These are phyloP conservation scores for Boechera retrofracta DNA, from an alignment of 345 rosid species.

Conservation along the genomic window DNA sequence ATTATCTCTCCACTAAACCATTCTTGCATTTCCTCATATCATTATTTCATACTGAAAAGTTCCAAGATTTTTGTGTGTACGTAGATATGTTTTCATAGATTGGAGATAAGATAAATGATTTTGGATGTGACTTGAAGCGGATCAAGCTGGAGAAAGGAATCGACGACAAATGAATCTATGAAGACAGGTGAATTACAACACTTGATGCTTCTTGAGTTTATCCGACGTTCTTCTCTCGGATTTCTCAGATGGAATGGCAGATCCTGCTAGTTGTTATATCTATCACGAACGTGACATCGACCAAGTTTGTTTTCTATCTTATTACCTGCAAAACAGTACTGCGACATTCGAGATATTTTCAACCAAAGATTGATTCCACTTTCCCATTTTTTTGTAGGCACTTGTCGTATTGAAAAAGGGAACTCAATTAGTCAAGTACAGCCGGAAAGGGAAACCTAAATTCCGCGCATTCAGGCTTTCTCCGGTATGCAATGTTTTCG, in stretches of 20 bases:
- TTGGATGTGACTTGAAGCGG: conserved; percentile 54
- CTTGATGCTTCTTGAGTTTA: conserved; percentile 63
- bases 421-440: conserved; percentile 85
- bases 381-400: conserved; percentile 58
- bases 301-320: conserved; percentile 56
- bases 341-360: too few species aligned
- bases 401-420: conserved; percentile 80
- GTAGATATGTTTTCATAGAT: conserved; percentile 24
- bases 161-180: conserved; percentile 80
- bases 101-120: conserved; percentile 1
- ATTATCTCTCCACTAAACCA: conserved; percentile 38
- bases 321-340: not conserved
- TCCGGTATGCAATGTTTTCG: conserved; percentile 49
- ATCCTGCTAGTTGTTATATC: conserved; percentile 70
- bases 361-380: too few species aligned
- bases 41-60: conserved; percentile 5
- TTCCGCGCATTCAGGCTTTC: conserved; percentile 81
- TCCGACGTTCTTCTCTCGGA: conserved; percentile 52
- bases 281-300: conserved; percentile 88
- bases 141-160: conserved; percentile 43
- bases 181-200: conserved; percentile 68
- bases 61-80: conserved; percentile 1
- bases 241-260: conserved; percentile 99
- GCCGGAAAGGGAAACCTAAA: conserved; percentile 92
- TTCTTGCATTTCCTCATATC: conserved; percentile 30